Base-by-base conservation (phyloP, 2,329 filamentous ascomycete species). In the Drechmeria coniospora region DNA sequence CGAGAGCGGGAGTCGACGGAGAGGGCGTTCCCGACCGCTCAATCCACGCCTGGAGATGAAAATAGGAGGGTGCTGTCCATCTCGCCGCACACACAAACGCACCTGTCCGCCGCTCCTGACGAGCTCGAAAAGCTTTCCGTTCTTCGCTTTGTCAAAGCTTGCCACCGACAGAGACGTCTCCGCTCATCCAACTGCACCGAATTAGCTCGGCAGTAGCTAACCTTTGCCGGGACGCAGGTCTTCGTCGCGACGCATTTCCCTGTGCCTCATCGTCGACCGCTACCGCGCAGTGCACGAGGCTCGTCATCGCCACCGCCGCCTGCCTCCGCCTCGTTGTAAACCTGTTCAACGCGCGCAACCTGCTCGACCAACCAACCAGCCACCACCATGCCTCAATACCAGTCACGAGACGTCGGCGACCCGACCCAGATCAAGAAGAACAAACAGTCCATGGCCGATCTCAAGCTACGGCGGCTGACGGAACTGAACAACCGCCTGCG, bases 361-460 rank as follows among this genome's bases (percentile, higher is more conserved):
- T 11, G 5, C n/a, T n/a, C n/a, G n/a, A n/a, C n/a, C n/a, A n/a
- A n/a, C n/a, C n/a, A n/a, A 6, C 25, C 21, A 23, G 8, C 43
- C 34, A 33, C 36, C 51, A 65, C 52, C 37, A 74, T 75, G 69
- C 68, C 72, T 56, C 63, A 69, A 40, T 77, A 75, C 57, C 74
- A 70, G 32, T 74, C 71, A 26, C 67, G 72, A 44, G 72, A 77
- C 49, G 68, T 71, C 36, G 69, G 68, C 56, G 72, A 77, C 50
- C 68, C 70, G 52, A 69, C 68, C 46, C 70, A 76, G 53, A 70
- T 74, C 45, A 74, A 71, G 68, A 92, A 86, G 65, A 95, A 92
- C 65, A 94, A 94, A 68, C 90, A 95, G 63, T 93, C 83, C 53
- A 95, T 98, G 82, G 87, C 87, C 44, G 90, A 98, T 56, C 72